Conservation (phyloP, 75 land plant species). For the Cupressus sempervirens region DNA sequence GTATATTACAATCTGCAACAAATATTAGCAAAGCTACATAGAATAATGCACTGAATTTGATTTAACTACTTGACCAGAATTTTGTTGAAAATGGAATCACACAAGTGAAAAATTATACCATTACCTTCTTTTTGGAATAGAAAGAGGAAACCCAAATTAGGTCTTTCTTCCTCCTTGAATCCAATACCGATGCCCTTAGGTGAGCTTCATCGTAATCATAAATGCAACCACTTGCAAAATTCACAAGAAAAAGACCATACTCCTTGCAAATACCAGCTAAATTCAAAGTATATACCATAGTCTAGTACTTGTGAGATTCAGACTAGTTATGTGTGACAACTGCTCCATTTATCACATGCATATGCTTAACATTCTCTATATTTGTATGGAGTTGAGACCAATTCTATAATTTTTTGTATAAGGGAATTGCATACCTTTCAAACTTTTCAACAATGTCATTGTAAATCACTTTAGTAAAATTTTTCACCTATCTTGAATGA, state of each 20-base stretch:
- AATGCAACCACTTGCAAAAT: constrained; percentile 57
- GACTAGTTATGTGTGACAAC: constrained; percentile 66
- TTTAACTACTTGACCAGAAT: background rate
- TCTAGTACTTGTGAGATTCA: constrained; percentile 58
- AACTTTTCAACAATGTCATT: no score
- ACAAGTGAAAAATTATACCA: constrained; percentile 27
- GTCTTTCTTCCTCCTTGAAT: constrained; percentile 56
- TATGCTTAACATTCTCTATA: constrained; percentile 42
- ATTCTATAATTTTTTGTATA: constrained; percentile 51
- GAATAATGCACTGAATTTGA: background rate
- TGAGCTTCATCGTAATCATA: constrained; percentile 45
- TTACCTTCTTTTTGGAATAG: constrained; percentile 65
- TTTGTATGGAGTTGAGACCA: constrained; percentile 32
- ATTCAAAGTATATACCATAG: constrained; percentile 52
- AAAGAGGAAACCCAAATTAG: constrained; percentile 52
- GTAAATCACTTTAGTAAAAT: no score
- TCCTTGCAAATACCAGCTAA: constrained; percentile 57
- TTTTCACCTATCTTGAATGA: no score
- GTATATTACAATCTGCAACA: background rate
- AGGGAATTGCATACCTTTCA: no score
- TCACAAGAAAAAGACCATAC: constrained; percentile 42
- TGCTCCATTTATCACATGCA: constrained; percentile 65
- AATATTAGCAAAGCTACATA: background rate
- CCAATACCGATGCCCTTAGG: constrained; percentile 45
- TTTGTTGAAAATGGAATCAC: background rate